Percentiles rank a stretch among this genome's conserved stretches.
Conservation (phyloP, 495 filamentous ascomycete genomes). For the Bryoglossum gracile region DNA sequence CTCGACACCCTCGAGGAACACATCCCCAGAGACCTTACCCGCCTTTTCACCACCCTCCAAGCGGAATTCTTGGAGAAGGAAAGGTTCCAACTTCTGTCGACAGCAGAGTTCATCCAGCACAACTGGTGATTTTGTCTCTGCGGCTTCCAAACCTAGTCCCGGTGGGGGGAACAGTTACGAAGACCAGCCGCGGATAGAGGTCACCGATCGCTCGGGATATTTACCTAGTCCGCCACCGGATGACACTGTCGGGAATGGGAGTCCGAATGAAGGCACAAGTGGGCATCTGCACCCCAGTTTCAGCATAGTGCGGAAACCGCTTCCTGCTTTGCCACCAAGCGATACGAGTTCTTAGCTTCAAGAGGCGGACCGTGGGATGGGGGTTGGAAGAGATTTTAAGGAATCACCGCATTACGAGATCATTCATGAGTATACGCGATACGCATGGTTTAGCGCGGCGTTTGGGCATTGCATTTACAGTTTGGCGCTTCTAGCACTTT, state of each 20-base stretch:
- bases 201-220: not conserved
- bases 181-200: no score
- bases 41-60: not conserved
- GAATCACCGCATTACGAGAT: no score
- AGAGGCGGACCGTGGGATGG: no score
- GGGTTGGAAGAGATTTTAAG: no score
- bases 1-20: no score
- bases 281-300: constrained; percentile 3
- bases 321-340: constrained; percentile 49
- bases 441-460: no score
- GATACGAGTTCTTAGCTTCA: no score
- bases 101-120: not conserved
- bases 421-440: no score
- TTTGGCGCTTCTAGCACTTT: no score
- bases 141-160: not conserved
- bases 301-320: constrained; percentile 33
- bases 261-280: not conserved
- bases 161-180: no score
- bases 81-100: not conserved
- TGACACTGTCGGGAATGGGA: not conserved
- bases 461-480: no score
- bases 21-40: not conserved
- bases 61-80: not conserved
- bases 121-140: not conserved
- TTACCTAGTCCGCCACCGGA: constrained; percentile 11